A percentile compares a stretch with the other conserved stretches of the same genome.
Evolutionary conservation across 2,329 filamentous ascomycete species (phyloP).

Genomic region (Beauveria bassiana): DNA sequence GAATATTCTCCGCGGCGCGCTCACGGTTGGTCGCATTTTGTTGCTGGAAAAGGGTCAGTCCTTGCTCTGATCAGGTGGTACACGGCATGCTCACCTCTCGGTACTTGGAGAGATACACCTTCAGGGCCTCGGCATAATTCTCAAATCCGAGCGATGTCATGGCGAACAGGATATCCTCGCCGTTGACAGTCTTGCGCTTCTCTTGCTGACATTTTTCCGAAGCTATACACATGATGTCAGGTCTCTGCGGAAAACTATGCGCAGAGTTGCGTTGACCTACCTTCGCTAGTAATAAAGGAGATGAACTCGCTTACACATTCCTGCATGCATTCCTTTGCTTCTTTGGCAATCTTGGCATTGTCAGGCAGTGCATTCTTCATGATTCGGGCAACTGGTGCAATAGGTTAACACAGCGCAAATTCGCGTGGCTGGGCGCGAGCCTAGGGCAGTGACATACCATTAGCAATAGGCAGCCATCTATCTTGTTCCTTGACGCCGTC

Average conservation of each 20-base stretch:
- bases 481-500: conserved; percentile 97
- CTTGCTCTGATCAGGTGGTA: not conserved
- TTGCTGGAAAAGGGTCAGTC: conserved; percentile 23
- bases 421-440: not conserved
- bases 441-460: conserved; percentile 67
- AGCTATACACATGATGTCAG: conserved; percentile 43
- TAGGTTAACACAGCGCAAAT: not conserved
- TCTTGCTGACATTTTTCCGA: conserved; percentile 99
- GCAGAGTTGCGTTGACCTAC: conserved; percentile 43
- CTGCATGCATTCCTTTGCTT: conserved; percentile 99
- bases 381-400: conserved; percentile 87
- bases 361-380: conserved; percentile 98
- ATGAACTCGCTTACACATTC: conserved; percentile 99
- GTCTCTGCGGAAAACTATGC: conserved; percentile 10
- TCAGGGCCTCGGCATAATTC: conserved; percentile 95
- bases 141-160: conserved; percentile 99
- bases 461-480: conserved; percentile 98
- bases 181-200: conserved; percentile 98
- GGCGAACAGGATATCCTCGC: conserved; percentile 95
- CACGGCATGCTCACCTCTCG: conserved; percentile 66
- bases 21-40: conserved; percentile 35
- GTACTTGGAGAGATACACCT: conserved; percentile 97
- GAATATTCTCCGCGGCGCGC: conserved; percentile 27
- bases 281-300: conserved; percentile 98
- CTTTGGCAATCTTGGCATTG: conserved; percentile 98